Evolutionary conservation across 2,329 filamentous ascomycete genomes (phyloP).

Genomic region (Paradendryphiella salina): DNA sequence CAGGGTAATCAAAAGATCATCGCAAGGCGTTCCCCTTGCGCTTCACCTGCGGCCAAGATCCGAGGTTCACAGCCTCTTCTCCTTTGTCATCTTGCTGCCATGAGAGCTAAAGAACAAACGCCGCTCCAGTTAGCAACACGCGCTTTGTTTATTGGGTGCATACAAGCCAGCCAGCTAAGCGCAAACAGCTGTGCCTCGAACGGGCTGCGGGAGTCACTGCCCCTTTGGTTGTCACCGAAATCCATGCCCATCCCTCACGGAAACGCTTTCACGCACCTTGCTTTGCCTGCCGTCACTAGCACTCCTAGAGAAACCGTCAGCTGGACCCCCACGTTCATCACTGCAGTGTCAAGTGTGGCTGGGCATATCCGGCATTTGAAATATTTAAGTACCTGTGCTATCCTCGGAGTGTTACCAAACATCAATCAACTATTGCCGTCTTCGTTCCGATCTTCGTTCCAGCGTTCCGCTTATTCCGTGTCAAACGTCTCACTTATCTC

Average conservation of each 20-base stretch:
- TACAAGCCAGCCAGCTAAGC: constrained; percentile 22
- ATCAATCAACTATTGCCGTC: constrained; percentile 42
- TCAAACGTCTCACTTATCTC: constrained; percentile 35
- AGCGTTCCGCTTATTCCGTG: constrained; percentile 38
- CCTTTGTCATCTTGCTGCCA: constrained; percentile 29
- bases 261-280: constrained; percentile 31
- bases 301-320: constrained; percentile 42
- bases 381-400: constrained; percentile 46
- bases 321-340: constrained; percentile 46
- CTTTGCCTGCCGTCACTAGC: constrained; percentile 38
- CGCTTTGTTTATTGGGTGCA: constrained; percentile 34
- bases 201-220: constrained; percentile 37
- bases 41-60: constrained; percentile 42
- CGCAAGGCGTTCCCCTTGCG: constrained; percentile 41
- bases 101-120: constrained; percentile 40
- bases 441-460: constrained; percentile 37
- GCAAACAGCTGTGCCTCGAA: constrained; percentile 39
- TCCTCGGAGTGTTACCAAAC: constrained; percentile 33
- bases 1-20: constrained; percentile 41
- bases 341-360: constrained; percentile 21
- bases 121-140: constrained; percentile 31
- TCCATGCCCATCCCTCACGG: constrained; percentile 33
- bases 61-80: constrained; percentile 29
- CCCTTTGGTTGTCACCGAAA: constrained; percentile 38
- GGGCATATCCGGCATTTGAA: constrained; percentile 31